phyloP scores from a whole-genome alignment of 2,329 filamentous ascomycete species.

The Xylaria polymorpha region DNA sequence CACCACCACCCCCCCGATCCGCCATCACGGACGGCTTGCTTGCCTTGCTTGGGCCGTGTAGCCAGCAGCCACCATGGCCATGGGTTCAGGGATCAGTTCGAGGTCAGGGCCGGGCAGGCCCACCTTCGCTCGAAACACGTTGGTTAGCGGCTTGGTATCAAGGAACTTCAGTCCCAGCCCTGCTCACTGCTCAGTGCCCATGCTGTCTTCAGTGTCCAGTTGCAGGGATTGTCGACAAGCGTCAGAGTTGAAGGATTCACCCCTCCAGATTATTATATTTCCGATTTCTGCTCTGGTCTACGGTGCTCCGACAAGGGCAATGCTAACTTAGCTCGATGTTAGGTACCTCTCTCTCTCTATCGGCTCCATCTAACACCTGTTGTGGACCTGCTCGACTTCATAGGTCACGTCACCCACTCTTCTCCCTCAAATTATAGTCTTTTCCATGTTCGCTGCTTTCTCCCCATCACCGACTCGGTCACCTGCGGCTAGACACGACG shows the following conservation, averaged over 20 bases:
- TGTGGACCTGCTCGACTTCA: conserved; percentile 44
- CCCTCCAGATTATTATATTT: conserved; percentile 62
- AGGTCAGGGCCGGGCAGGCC: conserved; percentile 38
- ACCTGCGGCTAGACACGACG: conserved; percentile 38
- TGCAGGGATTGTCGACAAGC: conserved; percentile 50
- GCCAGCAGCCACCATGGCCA: conserved; percentile 44
- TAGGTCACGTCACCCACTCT: conserved; percentile 43
- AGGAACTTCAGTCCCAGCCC: conserved; percentile 52
- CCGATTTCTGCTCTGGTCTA: conserved; percentile 60
- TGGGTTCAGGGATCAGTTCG: conserved; percentile 47
- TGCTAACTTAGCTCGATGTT: conserved; percentile 36
- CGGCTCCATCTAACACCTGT: conserved; percentile 41
- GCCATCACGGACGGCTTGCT: conserved; percentile 42
- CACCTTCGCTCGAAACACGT: conserved; percentile 49
- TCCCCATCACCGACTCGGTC: conserved; percentile 43
- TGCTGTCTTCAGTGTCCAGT: conserved; percentile 50
- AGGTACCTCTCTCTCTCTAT: conserved; percentile 31
- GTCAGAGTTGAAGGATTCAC: conserved; percentile 50
- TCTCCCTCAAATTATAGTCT: conserved; percentile 47
- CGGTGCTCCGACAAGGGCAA: conserved; percentile 53
- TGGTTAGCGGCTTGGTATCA: conserved; percentile 49
- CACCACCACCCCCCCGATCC: conserved; percentile 44
- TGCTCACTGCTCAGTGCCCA: conserved; percentile 40
- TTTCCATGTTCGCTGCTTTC: conserved; percentile 43
- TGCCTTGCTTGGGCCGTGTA: conserved; percentile 40